phyloP scores from a whole-genome alignment of 2,329 filamentous ascomycete genomes.

The Hypoxylon sp. region DNA sequence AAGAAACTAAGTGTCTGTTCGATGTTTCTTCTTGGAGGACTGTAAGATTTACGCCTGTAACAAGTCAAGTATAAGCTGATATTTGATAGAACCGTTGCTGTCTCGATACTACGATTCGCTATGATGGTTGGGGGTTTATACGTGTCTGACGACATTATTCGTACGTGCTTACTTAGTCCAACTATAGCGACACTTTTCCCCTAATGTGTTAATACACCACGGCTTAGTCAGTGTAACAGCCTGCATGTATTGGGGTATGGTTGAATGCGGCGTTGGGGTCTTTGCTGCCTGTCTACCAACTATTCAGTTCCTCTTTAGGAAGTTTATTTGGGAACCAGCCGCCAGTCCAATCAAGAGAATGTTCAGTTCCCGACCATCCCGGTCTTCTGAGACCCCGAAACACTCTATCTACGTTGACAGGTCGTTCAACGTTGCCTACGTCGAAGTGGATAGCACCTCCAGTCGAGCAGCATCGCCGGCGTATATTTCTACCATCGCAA shows the following conservation, averaged over 20 bases:
- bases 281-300: constrained; percentile 40
- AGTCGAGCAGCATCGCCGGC: constrained; percentile 13
- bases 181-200: neutral
- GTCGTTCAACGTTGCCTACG: constrained; percentile 17
- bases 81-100: constrained; percentile 17
- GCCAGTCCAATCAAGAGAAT: constrained; percentile 23
- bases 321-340: constrained; percentile 25
- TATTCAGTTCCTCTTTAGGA: constrained; percentile 35
- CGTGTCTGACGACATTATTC: constrained; percentile 28
- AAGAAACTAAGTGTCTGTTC: constrained; percentile 33
- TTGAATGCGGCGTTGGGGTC: constrained; percentile 39
- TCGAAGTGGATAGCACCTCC: constrained; percentile 5
- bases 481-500: constrained; percentile 2
- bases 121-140: constrained; percentile 34
- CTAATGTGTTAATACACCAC: neutral
- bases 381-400: neutral
- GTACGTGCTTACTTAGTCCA: constrained; percentile 16
- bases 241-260: constrained; percentile 40
- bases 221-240: constrained; percentile 30
- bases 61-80: constrained; percentile 10
- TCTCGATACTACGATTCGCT: constrained; percentile 34
- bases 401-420: constrained; percentile 21
- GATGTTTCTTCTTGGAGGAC: constrained; percentile 35
- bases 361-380: constrained; percentile 30
- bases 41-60: constrained; percentile 16